Conservation (phyloP, 371 early-diverging fungal species). For the Lichtheimia corymbifera region DNA sequence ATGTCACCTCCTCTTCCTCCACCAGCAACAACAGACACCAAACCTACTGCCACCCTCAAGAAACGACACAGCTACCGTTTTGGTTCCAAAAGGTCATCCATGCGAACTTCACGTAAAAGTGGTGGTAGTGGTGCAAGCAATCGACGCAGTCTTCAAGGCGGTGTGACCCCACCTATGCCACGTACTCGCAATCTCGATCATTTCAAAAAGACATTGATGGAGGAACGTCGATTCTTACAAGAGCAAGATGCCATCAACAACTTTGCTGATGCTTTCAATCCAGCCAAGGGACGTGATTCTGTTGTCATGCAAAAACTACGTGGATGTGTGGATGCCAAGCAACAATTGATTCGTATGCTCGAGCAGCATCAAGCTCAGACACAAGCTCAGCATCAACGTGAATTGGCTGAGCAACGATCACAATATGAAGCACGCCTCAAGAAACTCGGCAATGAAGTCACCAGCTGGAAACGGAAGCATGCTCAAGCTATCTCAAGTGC, state of each 20-base stretch:
- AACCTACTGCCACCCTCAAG: constrained; percentile 12
- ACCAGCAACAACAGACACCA: constrained; percentile 5
- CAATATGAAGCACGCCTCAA: constrained; percentile 68
- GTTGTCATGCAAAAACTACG: constrained; percentile 8
- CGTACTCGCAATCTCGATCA: neutral
- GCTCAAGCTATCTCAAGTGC: constrained; percentile 51
- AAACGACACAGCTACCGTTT: constrained; percentile 24
- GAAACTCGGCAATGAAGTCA: constrained; percentile 64
- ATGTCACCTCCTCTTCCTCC: neutral
- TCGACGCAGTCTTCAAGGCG: neutral
- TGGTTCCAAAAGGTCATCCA: constrained; percentile 16
- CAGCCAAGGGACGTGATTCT: constrained; percentile 7
- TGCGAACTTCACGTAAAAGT: constrained; percentile 9
- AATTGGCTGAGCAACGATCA: constrained; percentile 18
- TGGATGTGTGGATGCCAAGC: constrained; percentile 29
- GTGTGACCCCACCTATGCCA: neutral
- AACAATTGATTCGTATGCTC: constrained; percentile 44
- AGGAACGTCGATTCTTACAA: neutral
- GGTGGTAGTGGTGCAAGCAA: neutral
- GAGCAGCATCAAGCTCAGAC: constrained; percentile 27
- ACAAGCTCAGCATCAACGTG: constrained; percentile 21
- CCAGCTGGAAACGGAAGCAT: constrained; percentile 55
- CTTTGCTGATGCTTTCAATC: neutral
- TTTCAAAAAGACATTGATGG: neutral
- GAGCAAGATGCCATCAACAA: neutral